These are phyloP conservation scores for Zangia roseola DNA, from an alignment of 768 basidiomycete genomes.

Conservation along the genomic window DNA sequence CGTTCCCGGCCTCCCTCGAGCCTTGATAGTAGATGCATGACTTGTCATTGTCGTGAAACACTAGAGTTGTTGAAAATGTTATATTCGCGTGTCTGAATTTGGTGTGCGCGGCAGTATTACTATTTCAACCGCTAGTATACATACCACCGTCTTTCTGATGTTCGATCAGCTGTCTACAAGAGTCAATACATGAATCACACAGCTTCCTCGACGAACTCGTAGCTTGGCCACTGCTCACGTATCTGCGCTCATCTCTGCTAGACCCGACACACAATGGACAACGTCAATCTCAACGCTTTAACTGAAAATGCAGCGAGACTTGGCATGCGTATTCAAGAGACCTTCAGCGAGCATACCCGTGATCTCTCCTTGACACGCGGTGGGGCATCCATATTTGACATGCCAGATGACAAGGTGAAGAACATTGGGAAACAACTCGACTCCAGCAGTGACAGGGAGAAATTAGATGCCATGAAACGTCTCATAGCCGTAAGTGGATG, in stretches of 20 bases:
- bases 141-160: too few relatives aligned
- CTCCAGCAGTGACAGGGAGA: slow-evolving; percentile 84
- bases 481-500: slow-evolving; percentile 76
- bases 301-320: slow-evolving; percentile 84
- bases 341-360: slow-evolving; percentile 76
- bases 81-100: not conserved
- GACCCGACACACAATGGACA: slow-evolving; percentile 26
- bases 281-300: slow-evolving; percentile 40
- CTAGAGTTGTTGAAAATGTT: slow-evolving; percentile 8
- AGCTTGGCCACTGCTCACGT: not conserved
- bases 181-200: slow-evolving; percentile 5
- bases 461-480: slow-evolving; percentile 92
- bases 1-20: slow-evolving; percentile 90
- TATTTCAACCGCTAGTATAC: too few relatives aligned
- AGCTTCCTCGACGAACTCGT: not conserved
- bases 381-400: slow-evolving; percentile 58
- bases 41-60: slow-evolving; percentile 3
- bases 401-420: slow-evolving; percentile 75
- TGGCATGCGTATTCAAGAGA: slow-evolving; percentile 80
- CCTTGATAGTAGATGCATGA: slow-evolving; percentile 43
- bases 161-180: not conserved
- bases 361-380: slow-evolving; percentile 63
- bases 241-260: not conserved
- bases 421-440: slow-evolving; percentile 87
- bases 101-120: not conserved